A percentile compares a stretch with the other conserved stretches of the same genome.
Conservation (phyloP, 2,329 filamentous ascomycete genomes). For the Albifimbria verrucaria region DNA sequence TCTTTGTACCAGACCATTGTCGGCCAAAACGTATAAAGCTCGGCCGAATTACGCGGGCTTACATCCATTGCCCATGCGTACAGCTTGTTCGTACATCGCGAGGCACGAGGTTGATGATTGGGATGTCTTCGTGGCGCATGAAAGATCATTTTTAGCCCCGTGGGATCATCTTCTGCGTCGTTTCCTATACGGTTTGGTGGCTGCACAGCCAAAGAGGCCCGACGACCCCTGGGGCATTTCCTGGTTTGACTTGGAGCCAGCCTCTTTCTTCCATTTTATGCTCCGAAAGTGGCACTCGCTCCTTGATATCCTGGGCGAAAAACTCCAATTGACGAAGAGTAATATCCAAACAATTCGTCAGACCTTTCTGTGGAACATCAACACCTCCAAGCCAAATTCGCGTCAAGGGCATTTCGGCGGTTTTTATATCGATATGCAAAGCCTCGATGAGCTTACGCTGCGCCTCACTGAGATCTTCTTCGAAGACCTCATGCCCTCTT, state of each 20-base stretch:
- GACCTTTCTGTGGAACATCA: slow-evolving; percentile 14
- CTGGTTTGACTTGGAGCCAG: slow-evolving; percentile 32
- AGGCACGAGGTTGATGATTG: slow-evolving; percentile 10
- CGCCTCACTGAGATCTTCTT: slow-evolving; percentile 38
- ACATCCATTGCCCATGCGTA: slow-evolving; percentile 31
- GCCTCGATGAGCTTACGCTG: slow-evolving; percentile 42
- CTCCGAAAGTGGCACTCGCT: slow-evolving; percentile 32
- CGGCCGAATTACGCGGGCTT: background rate
- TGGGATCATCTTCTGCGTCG: slow-evolving; percentile 12
- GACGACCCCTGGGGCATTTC: slow-evolving; percentile 1
- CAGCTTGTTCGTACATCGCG: slow-evolving; percentile 41
- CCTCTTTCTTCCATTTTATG: slow-evolving; percentile 26
- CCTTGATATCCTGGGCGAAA: slow-evolving; percentile 27
- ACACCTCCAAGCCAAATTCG: slow-evolving; percentile 45
- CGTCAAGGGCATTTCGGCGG: slow-evolving; percentile 29
- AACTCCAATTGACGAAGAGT: slow-evolving; percentile 35
- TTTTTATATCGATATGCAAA: slow-evolving; percentile 27
- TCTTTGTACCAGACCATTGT: slow-evolving; percentile 51
- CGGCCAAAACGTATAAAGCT: slow-evolving; percentile 37
- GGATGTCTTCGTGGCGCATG: slow-evolving; percentile 38
- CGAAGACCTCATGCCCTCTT: slow-evolving; percentile 12
- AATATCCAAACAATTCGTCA: slow-evolving; percentile 35
- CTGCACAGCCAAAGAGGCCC: background rate
- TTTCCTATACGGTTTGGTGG: slow-evolving; percentile 11
- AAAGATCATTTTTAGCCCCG: slow-evolving; percentile 36